Percentiles rank a stretch among this genome's conserved stretches.
phyloP scores from a whole-genome alignment of 1,284 basidiomycete genomes.

The Ceratobasidium sp. region DNA sequence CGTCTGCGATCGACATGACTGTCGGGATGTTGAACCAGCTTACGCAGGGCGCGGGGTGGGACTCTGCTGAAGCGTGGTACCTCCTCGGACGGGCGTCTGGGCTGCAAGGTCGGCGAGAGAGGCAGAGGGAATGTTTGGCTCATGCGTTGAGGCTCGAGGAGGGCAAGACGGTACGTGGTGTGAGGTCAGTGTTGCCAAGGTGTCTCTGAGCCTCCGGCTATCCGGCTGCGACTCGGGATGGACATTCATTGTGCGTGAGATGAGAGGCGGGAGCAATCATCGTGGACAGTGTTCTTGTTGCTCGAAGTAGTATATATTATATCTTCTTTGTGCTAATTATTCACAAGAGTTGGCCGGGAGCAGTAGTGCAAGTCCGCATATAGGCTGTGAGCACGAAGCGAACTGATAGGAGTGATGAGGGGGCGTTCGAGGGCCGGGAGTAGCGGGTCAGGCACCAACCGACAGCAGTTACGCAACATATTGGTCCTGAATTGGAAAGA shows the following conservation, averaged over 20 bases:
- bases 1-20: conserved; percentile 47
- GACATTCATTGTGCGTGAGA: too few species aligned
- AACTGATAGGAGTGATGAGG: too few species aligned
- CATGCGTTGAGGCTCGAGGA: conserved; percentile 80
- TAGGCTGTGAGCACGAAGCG: too few species aligned
- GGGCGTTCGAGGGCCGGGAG: neutral
- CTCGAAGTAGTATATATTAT: neutral
- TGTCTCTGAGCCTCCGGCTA: conserved; percentile 61
- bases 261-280: too few species aligned
- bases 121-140: conserved; percentile 78
- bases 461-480: neutral
- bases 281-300: too few species aligned
- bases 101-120: conserved; percentile 72
- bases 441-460: conserved; percentile 11
- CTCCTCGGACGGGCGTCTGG: conserved; percentile 83
- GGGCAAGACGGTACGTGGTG: conserved; percentile 70
- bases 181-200: conserved; percentile 73
- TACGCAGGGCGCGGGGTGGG: conserved; percentile 72
- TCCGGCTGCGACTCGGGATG: too few species aligned
- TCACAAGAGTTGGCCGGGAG: too few species aligned
- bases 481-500: neutral
- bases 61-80: conserved; percentile 92
- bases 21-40: conserved; percentile 55
- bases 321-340: neutral
- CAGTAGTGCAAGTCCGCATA: too few species aligned